Evolutionary conservation across 2,329 filamentous ascomycete genomes (phyloP), one percentile per base, ranked within the genome.

Genomic region (Aspergillus sp.): DNA sequence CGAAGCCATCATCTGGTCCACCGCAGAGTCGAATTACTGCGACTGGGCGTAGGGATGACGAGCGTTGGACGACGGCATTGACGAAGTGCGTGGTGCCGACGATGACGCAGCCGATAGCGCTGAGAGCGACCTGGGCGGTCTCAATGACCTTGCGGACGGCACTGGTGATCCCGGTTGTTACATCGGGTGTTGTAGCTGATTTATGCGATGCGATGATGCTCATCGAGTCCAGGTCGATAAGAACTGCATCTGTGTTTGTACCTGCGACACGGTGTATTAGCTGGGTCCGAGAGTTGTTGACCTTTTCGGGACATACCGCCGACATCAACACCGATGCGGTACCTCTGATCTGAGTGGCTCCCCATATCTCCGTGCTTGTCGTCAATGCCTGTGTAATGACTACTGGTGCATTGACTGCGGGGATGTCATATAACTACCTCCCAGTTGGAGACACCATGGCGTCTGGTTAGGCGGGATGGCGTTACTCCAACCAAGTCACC

Each of bases 61-160:
- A 52, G 2, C 57, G 52, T 23, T 59, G 57, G 1, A 82, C 71
- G 14, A 83, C 77, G 6, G 80, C 80, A 55, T 83, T 82, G 48
- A 82, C 75, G 58, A 82, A 82, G 66, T 81, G 78, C 0, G 82
- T 84, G 3, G 80, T 83, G 14, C 81, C 80, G 50, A 83, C 75
- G 3, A 79, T 82, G 6, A 82, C 75, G 58, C 77, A 80, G 14
- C 68, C 74, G 59, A 81, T 72, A 50, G 37, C 77, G 59, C 17
- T 76, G 64, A 52, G 64, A 3, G 60, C 52, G 1, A 62, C 52
- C 3, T 52, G 35, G 1, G 61, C 57, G 3, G 46, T n/a, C 1
- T 56, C 8, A 4, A 65, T 57, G 0, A 65, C 57, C 12, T 41
- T 67, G 5, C 64, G 65, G 2, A 79, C 70, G 0, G 76, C 76